Base-by-base conservation (phyloP, 345 rosid species). In the Geranium brycei region DNA sequence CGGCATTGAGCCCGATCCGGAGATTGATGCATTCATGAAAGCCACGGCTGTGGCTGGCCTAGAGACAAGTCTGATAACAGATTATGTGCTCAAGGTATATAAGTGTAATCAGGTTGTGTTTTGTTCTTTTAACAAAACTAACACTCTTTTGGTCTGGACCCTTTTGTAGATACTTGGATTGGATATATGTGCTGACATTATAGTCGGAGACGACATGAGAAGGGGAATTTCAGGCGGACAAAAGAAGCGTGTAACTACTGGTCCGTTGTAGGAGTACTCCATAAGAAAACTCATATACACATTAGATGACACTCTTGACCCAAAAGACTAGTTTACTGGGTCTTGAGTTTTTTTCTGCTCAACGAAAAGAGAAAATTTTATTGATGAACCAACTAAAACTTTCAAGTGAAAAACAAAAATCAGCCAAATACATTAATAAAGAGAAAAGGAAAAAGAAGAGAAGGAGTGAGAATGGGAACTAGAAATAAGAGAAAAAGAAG, bases 171-270 rank as follows among this genome's bases (percentile, higher is more conserved):
- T 85, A 82, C 82, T 84, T 5, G 89, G 89, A 59, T 63, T 82
- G 23, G 86, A 84, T 30, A 77, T 80, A 4, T 82, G 89, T 61
- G 76, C 80, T 63, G 85, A 84, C 68, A 82, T 73, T 32, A 75
- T 78, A 75, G 84, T 84, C 66, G 89, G 89, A 18, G 74, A 84
- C 75, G 83, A 78, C 0, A 82, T 84, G 89, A 78, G 80, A 62
- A 73, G 89, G 61, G 89, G 85, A 56, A 82, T 85, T 47, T 85
- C 87, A 0, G 90, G 90, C 2, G 87, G 90, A 57, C 85, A 85
- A 57, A 82, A 78, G 79, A 82, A 82, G 65, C 79, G 89, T 5
- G 82, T 82, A 16, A 84, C 85, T 23, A 84, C 86, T 5, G 88
- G 88, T 72, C 66, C 17, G 55, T 47, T 35, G 41, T 35, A 35